Evolutionary conservation across 495 filamentous ascomycete species (phyloP).

Genomic region (Thermothielavioides terrestris): DNA sequence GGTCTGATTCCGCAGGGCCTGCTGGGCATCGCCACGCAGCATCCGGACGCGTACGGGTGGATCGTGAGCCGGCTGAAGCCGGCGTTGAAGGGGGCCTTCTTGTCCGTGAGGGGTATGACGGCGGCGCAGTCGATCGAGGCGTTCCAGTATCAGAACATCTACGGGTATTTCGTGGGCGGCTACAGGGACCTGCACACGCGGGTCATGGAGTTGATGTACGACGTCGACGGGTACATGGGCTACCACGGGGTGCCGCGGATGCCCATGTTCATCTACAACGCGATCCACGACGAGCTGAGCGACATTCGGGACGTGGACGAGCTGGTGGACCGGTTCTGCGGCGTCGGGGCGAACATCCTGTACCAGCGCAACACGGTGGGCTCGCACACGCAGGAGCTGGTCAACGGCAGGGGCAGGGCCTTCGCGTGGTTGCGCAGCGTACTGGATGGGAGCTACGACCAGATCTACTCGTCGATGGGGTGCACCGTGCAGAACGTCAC

Average conservation of each 20-base stretch:
- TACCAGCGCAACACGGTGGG: constrained; percentile 34
- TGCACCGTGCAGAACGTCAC: background rate
- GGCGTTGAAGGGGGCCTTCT: constrained; percentile 16
- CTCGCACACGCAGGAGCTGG: background rate
- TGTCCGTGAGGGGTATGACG: constrained; percentile 21
- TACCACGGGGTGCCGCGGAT: constrained; percentile 35
- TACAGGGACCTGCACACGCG: constrained; percentile 18
- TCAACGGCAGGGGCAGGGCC: background rate
- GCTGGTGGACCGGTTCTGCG: constrained; percentile 35
- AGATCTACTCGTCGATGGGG: background rate
- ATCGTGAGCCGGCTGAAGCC: background rate
- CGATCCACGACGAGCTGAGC: constrained; percentile 41
- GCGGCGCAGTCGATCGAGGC: constrained; percentile 16
- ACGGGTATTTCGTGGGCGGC: constrained; percentile 34
- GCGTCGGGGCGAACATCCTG: constrained; percentile 27
- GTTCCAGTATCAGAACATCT: constrained; percentile 31
- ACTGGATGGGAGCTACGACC: background rate
- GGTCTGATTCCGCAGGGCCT: constrained; percentile 20
- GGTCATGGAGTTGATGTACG: constrained; percentile 18
- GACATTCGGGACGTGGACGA: constrained; percentile 35
- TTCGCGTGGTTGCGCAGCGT: background rate
- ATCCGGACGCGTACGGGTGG: constrained; percentile 6
- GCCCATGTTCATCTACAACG: constrained; percentile 44
- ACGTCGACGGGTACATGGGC: constrained; percentile 32
- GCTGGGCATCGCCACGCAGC: constrained; percentile 21